phyloP scores from a whole-genome alignment of 495 filamentous ascomycete genomes.

The Friedmanniomyces endolithicus region DNA sequence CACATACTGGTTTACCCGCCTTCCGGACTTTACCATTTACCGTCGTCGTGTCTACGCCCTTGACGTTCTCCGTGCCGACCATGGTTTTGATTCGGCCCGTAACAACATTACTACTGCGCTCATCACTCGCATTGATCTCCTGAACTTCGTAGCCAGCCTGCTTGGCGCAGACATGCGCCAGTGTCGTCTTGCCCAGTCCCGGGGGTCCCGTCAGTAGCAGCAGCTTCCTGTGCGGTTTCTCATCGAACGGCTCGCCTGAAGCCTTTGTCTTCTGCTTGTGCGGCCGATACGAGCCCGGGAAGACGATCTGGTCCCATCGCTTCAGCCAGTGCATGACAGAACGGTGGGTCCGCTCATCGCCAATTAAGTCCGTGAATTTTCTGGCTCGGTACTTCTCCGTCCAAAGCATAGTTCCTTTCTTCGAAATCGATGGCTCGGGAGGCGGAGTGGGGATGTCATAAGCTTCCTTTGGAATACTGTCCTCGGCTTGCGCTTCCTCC shows the following conservation, averaged over 20 bases:
- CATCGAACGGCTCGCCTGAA: constrained; percentile 41
- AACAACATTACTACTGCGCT: constrained; percentile 65
- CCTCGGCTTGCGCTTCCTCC: constrained; percentile 38
- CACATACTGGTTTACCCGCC: constrained; percentile 75
- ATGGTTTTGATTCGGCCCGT: constrained; percentile 79
- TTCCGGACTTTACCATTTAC: constrained; percentile 52
- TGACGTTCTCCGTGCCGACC: constrained; percentile 83
- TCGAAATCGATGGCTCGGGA: background rate
- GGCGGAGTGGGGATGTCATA: constrained; percentile 14
- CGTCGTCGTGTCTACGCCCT: constrained; percentile 57
- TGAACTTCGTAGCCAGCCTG: constrained; percentile 94
- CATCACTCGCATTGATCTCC: constrained; percentile 78
- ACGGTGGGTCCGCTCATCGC: constrained; percentile 88
- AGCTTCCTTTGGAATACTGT: constrained; percentile 8
- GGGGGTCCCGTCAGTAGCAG: constrained; percentile 81
- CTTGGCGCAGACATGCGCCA: constrained; percentile 88
- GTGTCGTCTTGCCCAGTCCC: constrained; percentile 87
- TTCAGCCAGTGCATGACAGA: constrained; percentile 89
- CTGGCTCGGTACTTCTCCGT: constrained; percentile 58
- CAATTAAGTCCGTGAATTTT: constrained; percentile 83
- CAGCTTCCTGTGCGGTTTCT: constrained; percentile 68
- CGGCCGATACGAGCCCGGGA: constrained; percentile 53
- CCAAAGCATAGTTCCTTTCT: constrained; percentile 27
- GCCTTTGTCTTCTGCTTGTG: constrained; percentile 37
- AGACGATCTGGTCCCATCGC: constrained; percentile 84